Evolutionary conservation across 2,329 filamentous ascomycete genomes (phyloP).

Genomic region (Cercospora janseana): DNA sequence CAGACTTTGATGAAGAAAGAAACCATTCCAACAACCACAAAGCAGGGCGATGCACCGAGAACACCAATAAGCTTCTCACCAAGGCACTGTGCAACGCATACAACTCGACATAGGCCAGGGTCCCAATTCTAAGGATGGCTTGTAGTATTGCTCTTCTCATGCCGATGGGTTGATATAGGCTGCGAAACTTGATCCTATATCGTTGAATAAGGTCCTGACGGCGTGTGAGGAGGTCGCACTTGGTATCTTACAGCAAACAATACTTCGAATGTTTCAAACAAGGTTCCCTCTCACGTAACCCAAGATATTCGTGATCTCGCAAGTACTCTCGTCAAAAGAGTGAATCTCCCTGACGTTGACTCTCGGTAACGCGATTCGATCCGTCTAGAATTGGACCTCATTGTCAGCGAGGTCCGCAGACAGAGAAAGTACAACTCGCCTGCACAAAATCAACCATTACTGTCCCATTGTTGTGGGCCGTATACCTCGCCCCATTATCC

Average conservation of each 20-base stretch:
- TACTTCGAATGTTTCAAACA: not conserved
- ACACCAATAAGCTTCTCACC: too few species aligned
- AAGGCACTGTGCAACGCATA: too few species aligned
- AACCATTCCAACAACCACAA: too few species aligned
- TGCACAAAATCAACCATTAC: constrained; percentile 19
- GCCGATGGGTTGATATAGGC: too few species aligned
- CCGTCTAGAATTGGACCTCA: not conserved
- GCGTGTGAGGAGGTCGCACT: too few species aligned
- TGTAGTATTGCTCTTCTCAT: too few species aligned
- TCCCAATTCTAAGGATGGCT: too few species aligned
- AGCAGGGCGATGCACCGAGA: too few species aligned
- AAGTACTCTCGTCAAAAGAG: constrained; percentile 12
- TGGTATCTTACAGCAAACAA: not conserved
- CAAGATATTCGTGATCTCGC: constrained; percentile 15
- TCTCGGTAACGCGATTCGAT: not conserved
- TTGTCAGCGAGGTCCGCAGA: not conserved
- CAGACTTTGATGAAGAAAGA: too few species aligned
- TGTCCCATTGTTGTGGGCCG: constrained; percentile 15
- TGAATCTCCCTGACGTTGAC: constrained; percentile 16
- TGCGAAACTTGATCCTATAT: too few species aligned
- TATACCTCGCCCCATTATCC: constrained; percentile 7
- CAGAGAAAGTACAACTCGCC: not conserved
- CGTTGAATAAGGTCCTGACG: too few species aligned
- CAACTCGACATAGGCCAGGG: too few species aligned
- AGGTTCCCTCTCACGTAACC: constrained; percentile 5